These are phyloP conservation scores for Ophiostoma australiae DNA, from an alignment of 2,329 filamentous ascomycete species.

Conservation along the genomic window DNA sequence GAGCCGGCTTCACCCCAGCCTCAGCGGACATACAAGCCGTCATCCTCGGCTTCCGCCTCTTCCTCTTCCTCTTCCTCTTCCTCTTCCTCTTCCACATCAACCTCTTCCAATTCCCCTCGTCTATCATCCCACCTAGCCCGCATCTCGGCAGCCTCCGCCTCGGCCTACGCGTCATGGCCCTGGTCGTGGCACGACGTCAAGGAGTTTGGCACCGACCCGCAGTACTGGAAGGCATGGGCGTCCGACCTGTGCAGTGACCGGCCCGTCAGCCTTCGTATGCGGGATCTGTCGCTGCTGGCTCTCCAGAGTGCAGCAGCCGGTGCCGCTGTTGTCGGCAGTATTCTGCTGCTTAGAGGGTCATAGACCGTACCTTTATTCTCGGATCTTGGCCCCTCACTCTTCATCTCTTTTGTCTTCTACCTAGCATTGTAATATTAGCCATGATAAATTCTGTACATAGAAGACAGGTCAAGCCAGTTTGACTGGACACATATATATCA, in stretches of 20 bases:
- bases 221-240: constrained; percentile 46
- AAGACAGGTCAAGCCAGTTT: neutral
- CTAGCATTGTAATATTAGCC: constrained; percentile 17
- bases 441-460: constrained; percentile 10
- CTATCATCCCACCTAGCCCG: neutral
- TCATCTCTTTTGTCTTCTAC: neutral
- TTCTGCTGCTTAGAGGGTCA: constrained; percentile 18
- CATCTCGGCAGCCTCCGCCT: neutral
- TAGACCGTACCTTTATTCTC: neutral
- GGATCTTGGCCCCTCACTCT: neutral
- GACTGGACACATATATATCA: neutral
- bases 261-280: constrained; percentile 58
- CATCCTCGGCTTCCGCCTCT: neutral
- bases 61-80: neutral
- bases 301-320: constrained; percentile 63
- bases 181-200: constrained; percentile 40
- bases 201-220: constrained; percentile 37
- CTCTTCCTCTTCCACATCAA: neutral
- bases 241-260: constrained; percentile 63
- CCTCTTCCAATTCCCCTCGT: neutral
- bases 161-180: constrained; percentile 15
- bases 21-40: neutral
- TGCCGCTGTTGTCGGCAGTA: constrained; percentile 36
- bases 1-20: neutral
- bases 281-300: constrained; percentile 64